Evolutionary conservation across 108 stramenopile genomes (phyloP).

Genomic region (Pelagomonas calceolata): DNA sequence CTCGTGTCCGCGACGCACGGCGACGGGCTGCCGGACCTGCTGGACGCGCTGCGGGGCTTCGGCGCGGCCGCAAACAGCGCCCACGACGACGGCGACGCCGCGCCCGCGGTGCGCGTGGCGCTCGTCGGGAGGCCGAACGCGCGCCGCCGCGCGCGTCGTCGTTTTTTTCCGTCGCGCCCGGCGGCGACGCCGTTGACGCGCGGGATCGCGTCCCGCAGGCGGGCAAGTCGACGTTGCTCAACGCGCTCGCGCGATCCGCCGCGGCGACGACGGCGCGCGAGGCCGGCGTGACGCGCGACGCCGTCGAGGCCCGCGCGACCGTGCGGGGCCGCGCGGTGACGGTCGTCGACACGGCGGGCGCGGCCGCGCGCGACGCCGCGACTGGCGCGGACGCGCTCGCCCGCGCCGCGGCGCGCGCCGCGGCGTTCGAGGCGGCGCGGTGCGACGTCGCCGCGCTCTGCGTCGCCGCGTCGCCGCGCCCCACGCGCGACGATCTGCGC

Average conservation of each 20-base stretch:
- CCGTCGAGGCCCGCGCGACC: constrained; percentile 35
- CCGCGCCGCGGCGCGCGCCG: not conserved
- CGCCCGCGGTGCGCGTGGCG: constrained; percentile 34
- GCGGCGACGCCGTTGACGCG: too few species aligned
- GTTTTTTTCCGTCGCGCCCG: too few species aligned
- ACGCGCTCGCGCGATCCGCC: constrained; percentile 31
- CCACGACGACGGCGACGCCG: constrained; percentile 2
- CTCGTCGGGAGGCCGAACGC: constrained; percentile 51
- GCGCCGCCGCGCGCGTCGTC: too few species aligned
- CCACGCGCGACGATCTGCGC: constrained; percentile 33
- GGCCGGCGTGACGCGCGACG: constrained; percentile 46
- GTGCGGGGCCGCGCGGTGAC: constrained; percentile 17
- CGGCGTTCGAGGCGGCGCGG: constrained; percentile 4
- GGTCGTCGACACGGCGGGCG: constrained; percentile 49
- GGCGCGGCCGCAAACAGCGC: not conserved
- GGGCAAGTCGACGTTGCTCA: constrained; percentile 44
- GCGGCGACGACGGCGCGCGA: constrained; percentile 28
- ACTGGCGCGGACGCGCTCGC: constrained; percentile 4
- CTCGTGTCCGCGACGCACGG: constrained; percentile 48
- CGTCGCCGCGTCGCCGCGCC: constrained; percentile 29
- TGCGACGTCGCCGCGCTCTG: constrained; percentile 31
- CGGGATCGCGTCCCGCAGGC: too few species aligned
- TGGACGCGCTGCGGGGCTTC: constrained; percentile 22
- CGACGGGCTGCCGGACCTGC: constrained; percentile 36
- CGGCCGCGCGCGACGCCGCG: constrained; percentile 15